Conservation (phyloP, 1,284 basidiomycete genomes). For the Ceratobasidium sp. region DNA sequence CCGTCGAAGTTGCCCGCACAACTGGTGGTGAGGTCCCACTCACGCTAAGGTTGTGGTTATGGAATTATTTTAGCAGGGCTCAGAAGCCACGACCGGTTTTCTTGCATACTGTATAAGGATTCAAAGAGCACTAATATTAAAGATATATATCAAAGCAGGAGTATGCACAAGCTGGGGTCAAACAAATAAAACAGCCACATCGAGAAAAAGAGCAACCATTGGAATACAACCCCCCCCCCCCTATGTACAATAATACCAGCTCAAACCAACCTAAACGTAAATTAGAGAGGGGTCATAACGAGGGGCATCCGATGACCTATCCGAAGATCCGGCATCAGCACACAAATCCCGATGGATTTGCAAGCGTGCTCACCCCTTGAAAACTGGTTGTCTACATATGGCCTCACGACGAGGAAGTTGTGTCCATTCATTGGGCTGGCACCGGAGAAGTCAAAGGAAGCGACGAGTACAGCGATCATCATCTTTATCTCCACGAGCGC, state of each 20-base stretch:
- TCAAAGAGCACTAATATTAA: slow-evolving; percentile 18
- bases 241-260: not conserved
- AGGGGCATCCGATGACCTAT: slow-evolving; percentile 42
- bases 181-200: too few relatives aligned
- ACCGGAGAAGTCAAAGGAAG: slow-evolving; percentile 38
- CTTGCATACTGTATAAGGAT: too few relatives aligned
- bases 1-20: too few relatives aligned
- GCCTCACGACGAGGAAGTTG: slow-evolving; percentile 32
- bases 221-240: not conserved
- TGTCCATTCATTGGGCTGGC: slow-evolving; percentile 32
- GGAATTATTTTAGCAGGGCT: too few relatives aligned
- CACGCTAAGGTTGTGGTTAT: too few relatives aligned
- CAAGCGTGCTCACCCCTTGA: slow-evolving; percentile 14
- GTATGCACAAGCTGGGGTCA: too few relatives aligned
- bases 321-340: not conserved
- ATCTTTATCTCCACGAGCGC: slow-evolving; percentile 35
- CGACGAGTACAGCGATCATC: slow-evolving; percentile 26
- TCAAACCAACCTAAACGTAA: not conserved
- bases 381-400: slow-evolving; percentile 33
- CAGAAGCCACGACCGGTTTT: too few relatives aligned
- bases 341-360: too few relatives aligned
- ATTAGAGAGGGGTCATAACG: slow-evolving; percentile 33
- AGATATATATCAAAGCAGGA: too few relatives aligned
- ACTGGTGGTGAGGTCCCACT: too few relatives aligned
- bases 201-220: too few relatives aligned